Evolutionary conservation across 2,329 filamentous ascomycete genomes (phyloP), one percentile per base, ranked within the genome.

Genomic region (Aspergillus calidoustus): DNA sequence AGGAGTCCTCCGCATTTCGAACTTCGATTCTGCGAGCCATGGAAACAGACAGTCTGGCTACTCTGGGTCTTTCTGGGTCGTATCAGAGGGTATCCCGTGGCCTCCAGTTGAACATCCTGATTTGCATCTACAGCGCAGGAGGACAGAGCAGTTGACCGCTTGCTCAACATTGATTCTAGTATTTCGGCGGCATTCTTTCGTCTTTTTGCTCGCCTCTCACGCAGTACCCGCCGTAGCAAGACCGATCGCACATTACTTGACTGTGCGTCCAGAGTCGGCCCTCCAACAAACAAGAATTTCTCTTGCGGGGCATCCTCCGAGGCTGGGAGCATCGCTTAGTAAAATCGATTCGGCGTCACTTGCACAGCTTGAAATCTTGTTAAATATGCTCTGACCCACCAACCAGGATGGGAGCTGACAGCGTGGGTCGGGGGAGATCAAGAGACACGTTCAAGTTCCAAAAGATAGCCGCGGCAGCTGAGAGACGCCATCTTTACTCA

Each of bases 281-380:
- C 54, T 17, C 54, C 54, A 30, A 57, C 54, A 30, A 57, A 57
- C 46, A 57, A 7, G 31, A 57, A 57, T 22, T 57, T 44, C 38
- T 13, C 15, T 31, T 30, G 23, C 8, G 50, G 9, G n/a, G 28
- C n/a, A 44, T 44, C 22, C 25, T 38, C 7, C 22, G 34, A 41
- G 11, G 30, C 43, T 28, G 51, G 51, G 11, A 22, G 31, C 34
- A 54, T 54, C 47, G 11, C 34, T 38, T 9, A 38, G 34, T 38
- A 38, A 7, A 38, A 15, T 38, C 34, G 9, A 38, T 9, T 38
- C 34, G 34, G 34, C 34, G 5, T 38, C 34, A 38, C 34, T 38
- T 8, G 6, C 25, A 28, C 25, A 2, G 25, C 25, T 28, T 28
- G 25, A 28, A 28, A 4, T 38, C 34, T 38, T 38, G 34, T 38